phyloP scores from a whole-genome alignment of 495 filamentous ascomycete species.

The Terfezia claveryi region DNA sequence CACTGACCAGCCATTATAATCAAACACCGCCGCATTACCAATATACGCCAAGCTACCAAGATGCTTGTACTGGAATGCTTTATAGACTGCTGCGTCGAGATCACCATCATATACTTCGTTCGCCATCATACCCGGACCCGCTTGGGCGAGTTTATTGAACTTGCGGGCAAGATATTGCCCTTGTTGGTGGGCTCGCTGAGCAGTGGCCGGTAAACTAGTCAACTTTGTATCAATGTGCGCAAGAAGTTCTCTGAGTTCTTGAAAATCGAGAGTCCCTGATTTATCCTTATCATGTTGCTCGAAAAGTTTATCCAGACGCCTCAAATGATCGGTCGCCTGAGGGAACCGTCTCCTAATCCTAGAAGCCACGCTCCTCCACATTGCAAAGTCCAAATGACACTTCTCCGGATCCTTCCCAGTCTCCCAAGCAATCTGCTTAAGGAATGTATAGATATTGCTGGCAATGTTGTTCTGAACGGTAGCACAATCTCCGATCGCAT shows the following conservation, averaged over 20 bases:
- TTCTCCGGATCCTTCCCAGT: constrained; percentile 69
- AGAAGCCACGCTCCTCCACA: background rate
- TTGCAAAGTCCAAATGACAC: constrained; percentile 50
- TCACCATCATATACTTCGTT: constrained; percentile 79
- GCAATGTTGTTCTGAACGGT: constrained; percentile 94
- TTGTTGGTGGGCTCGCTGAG: constrained; percentile 95
- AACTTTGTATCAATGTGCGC: constrained; percentile 79
- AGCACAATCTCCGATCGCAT: constrained; percentile 89
- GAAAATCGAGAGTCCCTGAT: constrained; percentile 79
- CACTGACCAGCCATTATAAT: constrained; percentile 53
- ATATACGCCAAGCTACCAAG: constrained; percentile 86
- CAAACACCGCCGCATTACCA: constrained; percentile 89
- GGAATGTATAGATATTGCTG: constrained; percentile 64
- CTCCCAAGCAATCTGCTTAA: constrained; percentile 80
- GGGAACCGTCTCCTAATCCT: constrained; percentile 77
- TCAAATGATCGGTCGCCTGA: constrained; percentile 75
- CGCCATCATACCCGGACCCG: constrained; percentile 47
- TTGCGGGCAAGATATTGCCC: constrained; percentile 84
- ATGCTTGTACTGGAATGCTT: constrained; percentile 87
- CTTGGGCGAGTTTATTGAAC: constrained; percentile 73
- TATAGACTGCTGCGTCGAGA: constrained; percentile 78
- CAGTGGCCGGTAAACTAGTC: constrained; percentile 66
- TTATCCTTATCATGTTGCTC: constrained; percentile 80
- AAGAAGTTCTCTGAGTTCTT: constrained; percentile 71
- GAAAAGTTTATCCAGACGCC: constrained; percentile 74